Conservation (phyloP, 164 flowering plant genomes). For the Annona cherimola region DNA sequence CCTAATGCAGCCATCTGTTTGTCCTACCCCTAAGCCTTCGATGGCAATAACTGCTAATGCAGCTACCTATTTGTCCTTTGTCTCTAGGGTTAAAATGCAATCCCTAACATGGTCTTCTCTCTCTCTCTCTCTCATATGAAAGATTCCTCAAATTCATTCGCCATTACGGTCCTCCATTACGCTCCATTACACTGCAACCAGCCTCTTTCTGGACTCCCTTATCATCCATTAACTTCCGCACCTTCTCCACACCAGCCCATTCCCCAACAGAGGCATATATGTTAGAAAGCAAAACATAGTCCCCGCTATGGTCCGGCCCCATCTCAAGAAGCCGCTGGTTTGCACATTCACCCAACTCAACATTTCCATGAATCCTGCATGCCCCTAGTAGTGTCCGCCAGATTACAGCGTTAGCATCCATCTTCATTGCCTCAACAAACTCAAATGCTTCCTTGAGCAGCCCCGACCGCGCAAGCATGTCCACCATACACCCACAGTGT, state of each 20-base stretch:
- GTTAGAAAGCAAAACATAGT: constrained; percentile 58
- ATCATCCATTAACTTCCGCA: constrained; percentile 65
- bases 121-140: neutral
- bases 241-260: constrained; percentile 56
- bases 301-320: constrained; percentile 58
- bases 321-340: constrained; percentile 39
- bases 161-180: constrained; percentile 16
- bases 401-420: constrained; percentile 54
- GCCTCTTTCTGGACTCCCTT: constrained; percentile 46
- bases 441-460: constrained; percentile 50
- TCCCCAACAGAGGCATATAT: constrained; percentile 58
- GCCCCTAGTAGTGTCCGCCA: constrained; percentile 81
- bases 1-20: too few relatives aligned
- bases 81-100: too few relatives aligned
- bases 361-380: constrained; percentile 57
- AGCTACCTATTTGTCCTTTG: too few relatives aligned
- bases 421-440: constrained; percentile 44
- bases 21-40: too few relatives aligned
- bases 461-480: constrained; percentile 64
- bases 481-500: constrained; percentile 79
- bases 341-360: constrained; percentile 50
- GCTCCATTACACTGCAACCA: constrained; percentile 42
- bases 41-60: too few relatives aligned
- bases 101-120: neutral
- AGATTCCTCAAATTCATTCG: constrained; percentile 16